Evolutionary conservation across 345 rosid species (phyloP).

Genomic region (Salix purpurea): DNA sequence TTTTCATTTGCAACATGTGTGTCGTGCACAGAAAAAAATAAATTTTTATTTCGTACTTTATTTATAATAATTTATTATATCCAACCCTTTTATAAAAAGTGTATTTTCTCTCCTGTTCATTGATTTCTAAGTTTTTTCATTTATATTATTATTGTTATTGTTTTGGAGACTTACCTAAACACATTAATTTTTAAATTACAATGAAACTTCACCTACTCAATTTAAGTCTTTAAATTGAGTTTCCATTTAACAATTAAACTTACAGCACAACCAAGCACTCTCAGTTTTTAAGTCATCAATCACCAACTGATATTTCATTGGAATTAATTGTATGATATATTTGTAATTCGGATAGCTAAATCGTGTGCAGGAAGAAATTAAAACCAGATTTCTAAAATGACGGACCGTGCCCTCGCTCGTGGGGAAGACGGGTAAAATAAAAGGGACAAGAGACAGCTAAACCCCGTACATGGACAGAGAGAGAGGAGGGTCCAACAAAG

Average conservation of each 20-base stretch:
- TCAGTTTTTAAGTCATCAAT: background rate
- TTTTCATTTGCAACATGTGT: background rate
- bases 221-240: too few species aligned
- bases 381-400: background rate
- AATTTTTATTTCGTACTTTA: background rate
- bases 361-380: background rate
- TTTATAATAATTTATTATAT: background rate
- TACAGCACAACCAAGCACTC: background rate
- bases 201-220: too few species aligned
- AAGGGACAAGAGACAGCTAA: background rate
- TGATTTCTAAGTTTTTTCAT: background rate
- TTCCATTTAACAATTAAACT: too few species aligned
- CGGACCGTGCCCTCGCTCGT: background rate
- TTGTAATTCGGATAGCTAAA: background rate
- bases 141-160: too few species aligned
- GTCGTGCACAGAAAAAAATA: too few species aligned
- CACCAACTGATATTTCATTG: background rate
- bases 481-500: conserved; percentile 1
- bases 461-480: conserved; percentile 7
- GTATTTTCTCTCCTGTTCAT: background rate
- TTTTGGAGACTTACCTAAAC: too few species aligned
- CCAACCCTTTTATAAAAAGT: background rate
- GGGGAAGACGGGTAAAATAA: background rate
- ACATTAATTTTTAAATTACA: too few species aligned
- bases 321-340: background rate